Conservation (phyloP, 208 protist species). For the Trypanosoma mega region DNA sequence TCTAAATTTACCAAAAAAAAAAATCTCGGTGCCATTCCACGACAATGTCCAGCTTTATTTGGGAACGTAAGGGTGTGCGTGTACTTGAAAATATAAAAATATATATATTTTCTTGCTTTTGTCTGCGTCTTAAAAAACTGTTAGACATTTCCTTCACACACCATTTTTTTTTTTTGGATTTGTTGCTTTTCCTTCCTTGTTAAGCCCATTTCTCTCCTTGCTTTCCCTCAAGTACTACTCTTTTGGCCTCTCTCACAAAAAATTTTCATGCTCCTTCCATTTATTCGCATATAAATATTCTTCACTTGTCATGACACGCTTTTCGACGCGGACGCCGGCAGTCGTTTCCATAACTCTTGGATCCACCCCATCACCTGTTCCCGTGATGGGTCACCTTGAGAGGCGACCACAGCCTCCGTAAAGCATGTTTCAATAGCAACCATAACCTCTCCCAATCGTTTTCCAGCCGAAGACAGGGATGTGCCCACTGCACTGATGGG, state of each 20-base stretch:
- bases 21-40: no score
- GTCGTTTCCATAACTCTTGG: constrained; percentile 11
- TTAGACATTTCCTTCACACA: neutral
- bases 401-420: constrained; percentile 1
- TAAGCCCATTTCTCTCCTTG: no score
- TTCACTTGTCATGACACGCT: neutral
- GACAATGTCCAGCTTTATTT: no score
- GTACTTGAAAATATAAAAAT: constrained; percentile 18
- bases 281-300: neutral
- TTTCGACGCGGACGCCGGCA: neutral
- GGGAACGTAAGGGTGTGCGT: constrained; percentile 3
- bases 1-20: constrained; percentile 14
- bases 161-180: neutral
- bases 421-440: constrained; percentile 20
- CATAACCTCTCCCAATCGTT: constrained; percentile 18
- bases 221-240: no score
- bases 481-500: constrained; percentile 21
- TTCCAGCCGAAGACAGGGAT: constrained; percentile 6
- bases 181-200: neutral
- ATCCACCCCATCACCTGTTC: constrained; percentile 7
- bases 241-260: no score
- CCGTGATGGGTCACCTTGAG: neutral
- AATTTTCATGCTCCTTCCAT: neutral
- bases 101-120: constrained; percentile 5
- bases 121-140: neutral